phyloP scores from a whole-genome alignment of 768 basidiomycete species.

The Exidia glandulosa region DNA sequence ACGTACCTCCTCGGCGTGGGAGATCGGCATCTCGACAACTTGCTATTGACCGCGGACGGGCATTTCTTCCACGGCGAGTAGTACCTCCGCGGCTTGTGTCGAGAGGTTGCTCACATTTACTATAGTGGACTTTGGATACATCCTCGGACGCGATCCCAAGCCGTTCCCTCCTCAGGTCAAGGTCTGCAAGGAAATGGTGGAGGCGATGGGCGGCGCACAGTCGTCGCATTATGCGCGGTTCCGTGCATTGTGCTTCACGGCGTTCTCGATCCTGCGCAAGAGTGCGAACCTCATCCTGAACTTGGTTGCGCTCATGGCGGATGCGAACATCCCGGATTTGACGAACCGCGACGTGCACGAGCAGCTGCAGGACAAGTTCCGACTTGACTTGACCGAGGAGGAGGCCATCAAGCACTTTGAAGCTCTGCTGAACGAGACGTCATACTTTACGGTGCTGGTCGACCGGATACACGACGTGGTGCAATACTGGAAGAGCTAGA shows the following conservation, averaged over 20 bases:
- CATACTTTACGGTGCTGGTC: conserved; percentile 84
- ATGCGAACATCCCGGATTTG: conserved; percentile 96
- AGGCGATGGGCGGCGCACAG: conserved; percentile 96
- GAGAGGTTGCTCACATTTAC: too few species aligned
- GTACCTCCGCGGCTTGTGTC: too few species aligned
- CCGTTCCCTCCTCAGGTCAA: conserved; percentile 97
- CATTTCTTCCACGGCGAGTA: not conserved
- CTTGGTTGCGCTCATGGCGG: conserved; percentile 92
- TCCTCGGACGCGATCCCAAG: conserved; percentile 93
- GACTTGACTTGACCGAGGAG: conserved; percentile 87
- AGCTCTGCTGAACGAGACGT: conserved; percentile 84
- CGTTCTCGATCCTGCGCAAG: conserved; percentile 91
- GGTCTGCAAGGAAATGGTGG: conserved; percentile 99
- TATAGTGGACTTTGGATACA: conserved; percentile 95
- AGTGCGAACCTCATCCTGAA: conserved; percentile 96
- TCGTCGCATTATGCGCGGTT: conserved; percentile 94
- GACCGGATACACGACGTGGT: conserved; percentile 90
- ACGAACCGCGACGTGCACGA: conserved; percentile 80
- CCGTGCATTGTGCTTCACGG: conserved; percentile 96
- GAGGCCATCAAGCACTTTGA: conserved; percentile 98
- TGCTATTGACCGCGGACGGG: conserved; percentile 82
- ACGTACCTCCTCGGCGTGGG: conserved; percentile 95
- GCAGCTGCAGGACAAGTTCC: conserved; percentile 94
- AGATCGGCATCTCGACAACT: conserved; percentile 92
- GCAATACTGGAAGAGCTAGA: conserved; percentile 74